phyloP scores from a whole-genome alignment of 192 early-diverging fungal species.

The Coemansia sp. region DNA sequence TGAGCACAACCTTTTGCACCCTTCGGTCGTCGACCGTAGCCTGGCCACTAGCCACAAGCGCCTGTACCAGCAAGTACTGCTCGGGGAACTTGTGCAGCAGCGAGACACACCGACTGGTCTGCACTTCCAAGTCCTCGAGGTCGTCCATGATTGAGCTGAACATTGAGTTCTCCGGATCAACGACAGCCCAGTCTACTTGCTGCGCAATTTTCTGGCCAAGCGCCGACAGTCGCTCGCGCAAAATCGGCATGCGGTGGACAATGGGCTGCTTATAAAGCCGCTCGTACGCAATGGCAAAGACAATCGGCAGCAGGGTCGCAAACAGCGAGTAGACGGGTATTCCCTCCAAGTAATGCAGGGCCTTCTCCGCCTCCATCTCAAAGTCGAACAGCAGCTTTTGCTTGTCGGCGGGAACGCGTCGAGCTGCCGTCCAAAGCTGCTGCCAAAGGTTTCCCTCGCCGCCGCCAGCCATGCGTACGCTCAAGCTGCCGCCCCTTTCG shows the following conservation, averaged over 20 bases:
- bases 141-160: conserved; percentile 49
- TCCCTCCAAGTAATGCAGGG: conserved; percentile 68
- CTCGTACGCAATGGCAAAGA: conserved; percentile 79
- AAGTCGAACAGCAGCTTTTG: conserved; percentile 86
- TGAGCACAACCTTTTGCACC: conserved; percentile 42
- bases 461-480: conserved; percentile 71
- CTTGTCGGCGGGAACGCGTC: conserved; percentile 61
- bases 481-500: conserved; percentile 58
- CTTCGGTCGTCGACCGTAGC: conserved; percentile 32
- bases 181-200: conserved; percentile 25
- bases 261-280: conserved; percentile 57
- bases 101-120: conserved; percentile 47
- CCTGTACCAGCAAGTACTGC: conserved; percentile 40
- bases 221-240: conserved; percentile 22
- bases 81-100: conserved; percentile 51
- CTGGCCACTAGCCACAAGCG: conserved; percentile 35
- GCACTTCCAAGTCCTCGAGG: conserved; percentile 45
- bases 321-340: conserved; percentile 61
- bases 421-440: conserved; percentile 75
- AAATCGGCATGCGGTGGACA: conserved; percentile 26
- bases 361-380: conserved; percentile 77
- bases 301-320: conserved; percentile 69
- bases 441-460: conserved; percentile 84
- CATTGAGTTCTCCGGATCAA: conserved; percentile 41
- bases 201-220: conserved; percentile 33